phyloP scores from a whole-genome alignment of 192 early-diverging fungal species.

The Coemansia sp. region DNA sequence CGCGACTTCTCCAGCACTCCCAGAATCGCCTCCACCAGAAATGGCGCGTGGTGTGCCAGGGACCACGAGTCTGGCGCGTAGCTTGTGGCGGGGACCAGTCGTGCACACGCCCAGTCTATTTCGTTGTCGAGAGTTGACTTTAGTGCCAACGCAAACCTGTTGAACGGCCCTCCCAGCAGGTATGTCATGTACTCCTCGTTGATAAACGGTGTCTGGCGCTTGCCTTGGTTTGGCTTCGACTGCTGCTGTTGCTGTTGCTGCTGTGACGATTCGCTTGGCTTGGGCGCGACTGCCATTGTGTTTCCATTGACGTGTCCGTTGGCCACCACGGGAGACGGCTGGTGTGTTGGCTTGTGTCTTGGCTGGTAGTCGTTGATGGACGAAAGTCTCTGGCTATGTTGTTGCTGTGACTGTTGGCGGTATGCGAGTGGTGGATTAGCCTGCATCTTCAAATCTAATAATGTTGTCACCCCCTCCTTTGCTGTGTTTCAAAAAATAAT shows the following conservation, averaged over 20 bases:
- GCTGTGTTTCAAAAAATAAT: not conserved
- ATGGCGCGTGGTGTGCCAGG: slow-evolving; percentile 37
- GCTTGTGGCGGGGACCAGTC: slow-evolving; percentile 36
- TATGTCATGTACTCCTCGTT: slow-evolving; percentile 32
- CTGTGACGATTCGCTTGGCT: not conserved
- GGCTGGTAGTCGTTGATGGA: slow-evolving; percentile 13
- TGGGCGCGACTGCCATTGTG: not conserved
- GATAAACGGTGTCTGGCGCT: slow-evolving; percentile 23
- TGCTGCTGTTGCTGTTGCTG: slow-evolving; percentile 1
- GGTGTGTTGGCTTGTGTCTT: not conserved
- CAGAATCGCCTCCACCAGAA: slow-evolving; percentile 46
- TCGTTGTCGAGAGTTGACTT: slow-evolving; percentile 49
- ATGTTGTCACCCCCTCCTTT: not conserved
- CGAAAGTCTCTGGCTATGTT: slow-evolving; percentile 9
- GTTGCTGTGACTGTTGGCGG: slow-evolving; percentile 21
- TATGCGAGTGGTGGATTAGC: slow-evolving; percentile 7
- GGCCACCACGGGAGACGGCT: not conserved
- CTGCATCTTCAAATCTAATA: slow-evolving; percentile 9
- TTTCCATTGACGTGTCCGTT: slow-evolving; percentile 1
- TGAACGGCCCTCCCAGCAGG: slow-evolving; percentile 44
- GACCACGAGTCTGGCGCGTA: slow-evolving; percentile 35
- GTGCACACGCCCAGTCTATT: slow-evolving; percentile 53
- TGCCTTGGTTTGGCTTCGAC: not conserved
- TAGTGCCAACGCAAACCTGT: slow-evolving; percentile 50
- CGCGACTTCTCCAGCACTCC: slow-evolving; percentile 35